Evolutionary conservation across 176 grass and related monocot genomes (phyloP).

Genomic region (Hyparrhenia diplandra): DNA sequence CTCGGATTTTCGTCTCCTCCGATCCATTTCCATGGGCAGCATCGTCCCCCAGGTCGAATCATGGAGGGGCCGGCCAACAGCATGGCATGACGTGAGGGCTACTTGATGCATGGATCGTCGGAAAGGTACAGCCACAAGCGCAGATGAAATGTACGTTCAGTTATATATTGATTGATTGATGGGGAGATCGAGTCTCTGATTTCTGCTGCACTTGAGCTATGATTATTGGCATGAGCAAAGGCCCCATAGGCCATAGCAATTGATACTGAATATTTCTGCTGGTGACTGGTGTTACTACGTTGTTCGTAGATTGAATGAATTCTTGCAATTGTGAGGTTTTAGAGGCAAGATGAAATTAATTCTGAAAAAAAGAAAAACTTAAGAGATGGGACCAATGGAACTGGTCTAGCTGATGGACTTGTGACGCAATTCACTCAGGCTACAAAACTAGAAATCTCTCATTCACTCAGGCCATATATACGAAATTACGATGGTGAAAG

Average conservation of each 20-base stretch:
- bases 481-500: background rate
- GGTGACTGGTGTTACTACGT: background rate
- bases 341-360: background rate
- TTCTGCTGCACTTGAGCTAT: background rate
- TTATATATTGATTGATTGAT: too few species aligned
- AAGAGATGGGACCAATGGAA: background rate
- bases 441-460: background rate
- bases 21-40: slow-evolving; percentile 4
- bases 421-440: background rate
- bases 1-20: background rate
- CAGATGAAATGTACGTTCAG: background rate
- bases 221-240: background rate
- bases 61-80: background rate
- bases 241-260: too few species aligned
- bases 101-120: slow-evolving; percentile 7
- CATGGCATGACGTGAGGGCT: background rate
- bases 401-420: background rate
- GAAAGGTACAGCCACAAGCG: background rate
- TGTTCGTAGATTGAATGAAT: background rate
- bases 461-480: background rate
- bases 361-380: background rate
- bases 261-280: background rate
- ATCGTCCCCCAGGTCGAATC: slow-evolving; percentile 10
- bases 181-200: background rate
- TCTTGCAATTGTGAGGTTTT: background rate